These are phyloP conservation scores for Canariomyces notabilis DNA, from an alignment of 2,329 filamentous ascomycete genomes.

Conservation along the genomic window DNA sequence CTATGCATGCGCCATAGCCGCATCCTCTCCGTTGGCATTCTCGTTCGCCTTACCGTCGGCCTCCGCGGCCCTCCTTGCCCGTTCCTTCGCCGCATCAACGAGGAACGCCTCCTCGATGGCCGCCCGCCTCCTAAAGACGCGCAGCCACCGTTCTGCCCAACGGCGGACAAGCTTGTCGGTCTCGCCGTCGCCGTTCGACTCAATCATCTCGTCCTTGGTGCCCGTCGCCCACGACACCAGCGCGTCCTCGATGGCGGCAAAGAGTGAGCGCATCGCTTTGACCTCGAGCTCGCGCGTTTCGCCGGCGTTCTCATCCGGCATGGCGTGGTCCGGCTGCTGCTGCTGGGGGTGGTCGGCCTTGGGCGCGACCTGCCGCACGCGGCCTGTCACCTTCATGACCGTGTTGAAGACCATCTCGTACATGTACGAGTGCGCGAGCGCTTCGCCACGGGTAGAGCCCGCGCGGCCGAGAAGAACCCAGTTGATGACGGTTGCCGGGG, in stretches of 20 bases:
- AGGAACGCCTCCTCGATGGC: constrained; percentile 77
- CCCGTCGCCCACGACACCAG: constrained; percentile 67
- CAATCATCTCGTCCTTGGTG: constrained; percentile 69
- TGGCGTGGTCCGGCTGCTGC: neutral
- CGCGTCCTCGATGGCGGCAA: constrained; percentile 74
- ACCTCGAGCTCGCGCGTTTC: constrained; percentile 64
- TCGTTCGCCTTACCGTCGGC: neutral
- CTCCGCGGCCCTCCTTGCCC: constrained; percentile 14
- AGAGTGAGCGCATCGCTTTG: constrained; percentile 70
- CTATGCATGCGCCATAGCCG: neutral
- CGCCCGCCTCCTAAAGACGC: constrained; percentile 75
- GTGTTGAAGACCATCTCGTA: constrained; percentile 90
- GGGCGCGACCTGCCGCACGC: constrained; percentile 71
- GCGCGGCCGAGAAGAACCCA: constrained; percentile 71
- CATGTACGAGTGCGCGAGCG: constrained; percentile 68
- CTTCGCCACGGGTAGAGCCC: constrained; percentile 49
- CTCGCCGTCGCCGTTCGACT: constrained; percentile 53
- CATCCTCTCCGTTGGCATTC: neutral
- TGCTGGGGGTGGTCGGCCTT: constrained; percentile 27
- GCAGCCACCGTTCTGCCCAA: constrained; percentile 83
- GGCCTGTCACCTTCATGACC: constrained; percentile 81
- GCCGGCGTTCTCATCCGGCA: constrained; percentile 31
- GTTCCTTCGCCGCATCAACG: constrained; percentile 33
- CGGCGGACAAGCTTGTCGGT: constrained; percentile 62
- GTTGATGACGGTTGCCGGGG: constrained; percentile 76